These are phyloP conservation scores for Penicillium capsulatum DNA, from an alignment of 2,329 filamentous ascomycete species.

Conservation along the genomic window DNA sequence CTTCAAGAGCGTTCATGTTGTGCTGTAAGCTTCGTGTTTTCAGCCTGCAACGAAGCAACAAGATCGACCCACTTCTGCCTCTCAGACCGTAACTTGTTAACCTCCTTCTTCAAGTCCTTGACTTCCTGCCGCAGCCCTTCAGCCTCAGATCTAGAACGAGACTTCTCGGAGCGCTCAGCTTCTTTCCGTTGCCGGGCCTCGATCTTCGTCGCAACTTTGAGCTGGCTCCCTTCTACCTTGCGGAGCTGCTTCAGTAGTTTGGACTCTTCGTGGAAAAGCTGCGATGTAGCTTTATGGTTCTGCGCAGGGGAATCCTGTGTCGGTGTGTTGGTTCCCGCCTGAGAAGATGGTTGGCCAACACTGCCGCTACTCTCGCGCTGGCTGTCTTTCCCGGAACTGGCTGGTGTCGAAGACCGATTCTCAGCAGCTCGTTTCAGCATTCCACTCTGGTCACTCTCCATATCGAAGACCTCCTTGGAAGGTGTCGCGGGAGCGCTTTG, in stretches of 20 bases:
- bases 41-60: constrained; percentile 53
- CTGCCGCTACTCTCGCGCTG: constrained; percentile 13
- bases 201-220: constrained; percentile 40
- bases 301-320: constrained; percentile 19
- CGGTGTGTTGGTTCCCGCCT: constrained; percentile 7
- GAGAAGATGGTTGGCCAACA: constrained; percentile 11
- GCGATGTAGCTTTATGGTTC: constrained; percentile 29
- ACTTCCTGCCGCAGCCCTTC: constrained; percentile 48
- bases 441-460: constrained; percentile 16
- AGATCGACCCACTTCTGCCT: constrained; percentile 49
- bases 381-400: constrained; percentile 17
- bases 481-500: constrained; percentile 10
- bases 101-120: constrained; percentile 47
- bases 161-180: constrained; percentile 43
- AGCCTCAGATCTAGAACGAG: constrained; percentile 39
- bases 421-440: constrained; percentile 19
- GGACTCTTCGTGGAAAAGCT: constrained; percentile 31
- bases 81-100: constrained; percentile 47
- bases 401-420: constrained; percentile 15
- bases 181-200: constrained; percentile 37
- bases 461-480: constrained; percentile 12
- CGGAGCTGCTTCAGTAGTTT: constrained; percentile 38
- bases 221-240: constrained; percentile 42
- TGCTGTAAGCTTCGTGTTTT: constrained; percentile 50
- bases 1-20: constrained; percentile 25